Evolutionary conservation across 73 alveolate species (phyloP), one percentile per base, ranked within the genome.

Genomic region (Uronychia setigera): DNA sequence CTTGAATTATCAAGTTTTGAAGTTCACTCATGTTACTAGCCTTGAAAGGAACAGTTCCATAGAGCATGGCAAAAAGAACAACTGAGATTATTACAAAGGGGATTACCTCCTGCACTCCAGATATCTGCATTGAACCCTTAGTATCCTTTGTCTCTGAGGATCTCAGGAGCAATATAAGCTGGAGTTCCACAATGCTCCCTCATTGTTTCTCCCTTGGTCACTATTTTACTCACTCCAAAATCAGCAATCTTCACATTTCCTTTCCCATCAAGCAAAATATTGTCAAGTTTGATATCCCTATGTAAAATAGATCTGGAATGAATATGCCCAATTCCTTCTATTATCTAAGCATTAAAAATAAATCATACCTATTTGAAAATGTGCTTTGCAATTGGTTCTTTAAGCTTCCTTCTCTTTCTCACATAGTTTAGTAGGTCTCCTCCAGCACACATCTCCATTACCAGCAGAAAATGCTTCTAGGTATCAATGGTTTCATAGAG

Each of bases 11-110:
- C 31, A 87, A 83, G 35, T 80, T 92, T 67, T 94, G 92, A 46
- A 96, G 92, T 34, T 96, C 98, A 35, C 85, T 87, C 87, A 96
- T 81, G 80, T 89, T 92, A 59, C 79, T 92, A 26, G 96, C 99
- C 85, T 94, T 96, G 88, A 96, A 96, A 33, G 99, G 99, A 9
- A 94, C 98, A 29, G 96, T 82, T 29, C 98, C 99, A 84, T 92
- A 83, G 58, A 96, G 86, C 99, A 96, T 96, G 59, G 97, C 93
- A 90, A 89, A 96, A 57, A 96, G 92, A 58, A 95, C 93, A 58
- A 96, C 99, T 46, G 19, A 19, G 67, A 19, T 46, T 5, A 46
- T 5, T 46, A 5, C 19, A 19, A 5, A 46, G n/a, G n/a, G n/a
- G n/a, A 5, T 46, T 46, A 46, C 67, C 67, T 31, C 99, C 99